phyloP scores from a whole-genome alignment of 2,329 filamentous ascomycete genomes.

The Byssoonygena ceratinophila region DNA sequence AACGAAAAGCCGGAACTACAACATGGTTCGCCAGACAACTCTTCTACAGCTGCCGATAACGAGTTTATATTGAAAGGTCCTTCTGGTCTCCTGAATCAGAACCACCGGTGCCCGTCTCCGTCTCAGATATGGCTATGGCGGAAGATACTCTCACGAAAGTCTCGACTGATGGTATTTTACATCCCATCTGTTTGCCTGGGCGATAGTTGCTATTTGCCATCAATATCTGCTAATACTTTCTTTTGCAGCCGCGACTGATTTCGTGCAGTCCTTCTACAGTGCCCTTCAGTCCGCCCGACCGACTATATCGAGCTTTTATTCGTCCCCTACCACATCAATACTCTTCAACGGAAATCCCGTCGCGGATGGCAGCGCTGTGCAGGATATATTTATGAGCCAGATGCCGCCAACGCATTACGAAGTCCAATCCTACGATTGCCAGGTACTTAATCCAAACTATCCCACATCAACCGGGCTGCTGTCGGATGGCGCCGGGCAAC shows the following conservation, averaged over 20 bases:
- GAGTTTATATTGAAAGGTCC: no score
- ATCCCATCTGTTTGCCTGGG: neutral
- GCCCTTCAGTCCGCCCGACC: constrained; percentile 53
- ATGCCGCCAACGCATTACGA: constrained; percentile 57
- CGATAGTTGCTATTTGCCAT: neutral
- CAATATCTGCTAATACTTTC: neutral
- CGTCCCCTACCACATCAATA: constrained; percentile 52
- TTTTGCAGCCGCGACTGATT: constrained; percentile 54
- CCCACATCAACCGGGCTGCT: constrained; percentile 31
- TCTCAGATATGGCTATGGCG: constrained; percentile 24
- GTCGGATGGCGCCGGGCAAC: constrained; percentile 30
- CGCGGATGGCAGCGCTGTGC: constrained; percentile 53
- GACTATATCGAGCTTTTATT: constrained; percentile 60
- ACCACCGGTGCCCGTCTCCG: neutral
- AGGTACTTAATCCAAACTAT: constrained; percentile 63
- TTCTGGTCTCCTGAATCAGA: neutral
- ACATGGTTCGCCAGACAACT: no score
- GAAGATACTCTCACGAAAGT: constrained; percentile 33
- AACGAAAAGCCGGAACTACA: no score
- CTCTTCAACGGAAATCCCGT: constrained; percentile 67
- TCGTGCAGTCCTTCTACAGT: constrained; percentile 64
- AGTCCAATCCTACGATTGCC: constrained; percentile 63
- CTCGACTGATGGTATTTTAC: constrained; percentile 34
- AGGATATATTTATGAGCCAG: constrained; percentile 57
- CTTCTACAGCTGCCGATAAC: no score